phyloP scores from a whole-genome alignment of 2,329 filamentous ascomycete genomes.

The Periglandula ipomoeae region DNA sequence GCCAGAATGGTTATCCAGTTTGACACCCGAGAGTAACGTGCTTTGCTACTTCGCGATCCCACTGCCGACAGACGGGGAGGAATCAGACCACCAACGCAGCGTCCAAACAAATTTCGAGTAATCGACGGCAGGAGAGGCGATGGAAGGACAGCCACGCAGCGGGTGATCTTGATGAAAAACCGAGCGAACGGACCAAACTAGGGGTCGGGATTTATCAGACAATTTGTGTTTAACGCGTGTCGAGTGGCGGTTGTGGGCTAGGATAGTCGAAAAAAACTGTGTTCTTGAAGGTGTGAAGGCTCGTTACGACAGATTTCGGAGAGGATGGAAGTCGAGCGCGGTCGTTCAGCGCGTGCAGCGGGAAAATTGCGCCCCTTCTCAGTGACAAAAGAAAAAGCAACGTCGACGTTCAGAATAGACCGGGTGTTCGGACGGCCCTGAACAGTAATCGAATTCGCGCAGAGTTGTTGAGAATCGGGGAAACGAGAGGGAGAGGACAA shows the following conservation, averaged over 20 bases:
- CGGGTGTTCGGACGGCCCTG: background rate
- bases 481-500: conserved; percentile 11
- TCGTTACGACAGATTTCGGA: conserved; percentile 15
- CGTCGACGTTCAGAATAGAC: conserved; percentile 7
- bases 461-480: conserved; percentile 6
- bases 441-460: conserved; percentile 9
- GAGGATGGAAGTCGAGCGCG: conserved; percentile 13
- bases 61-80: background rate
- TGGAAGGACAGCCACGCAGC: conserved; percentile 4
- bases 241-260: conserved; percentile 13
- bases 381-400: conserved; percentile 10
- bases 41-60: conserved; percentile 1
- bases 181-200: background rate
- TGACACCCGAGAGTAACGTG: background rate
- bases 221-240: conserved; percentile 12
- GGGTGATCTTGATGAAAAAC: conserved; percentile 5
- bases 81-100: background rate
- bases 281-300: conserved; percentile 23
- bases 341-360: conserved; percentile 17
- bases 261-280: conserved; percentile 16
- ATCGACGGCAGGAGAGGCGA: background rate
- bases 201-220: conserved; percentile 11
- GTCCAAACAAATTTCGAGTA: background rate
- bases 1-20: conserved; percentile 2
- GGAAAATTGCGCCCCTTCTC: conserved; percentile 8